A percentile compares a stretch with the other conserved stretches of the same genome.
Evolutionary conservation across 2,329 filamentous ascomycete genomes (phyloP).

Genomic region (Penicillium verrucosum): DNA sequence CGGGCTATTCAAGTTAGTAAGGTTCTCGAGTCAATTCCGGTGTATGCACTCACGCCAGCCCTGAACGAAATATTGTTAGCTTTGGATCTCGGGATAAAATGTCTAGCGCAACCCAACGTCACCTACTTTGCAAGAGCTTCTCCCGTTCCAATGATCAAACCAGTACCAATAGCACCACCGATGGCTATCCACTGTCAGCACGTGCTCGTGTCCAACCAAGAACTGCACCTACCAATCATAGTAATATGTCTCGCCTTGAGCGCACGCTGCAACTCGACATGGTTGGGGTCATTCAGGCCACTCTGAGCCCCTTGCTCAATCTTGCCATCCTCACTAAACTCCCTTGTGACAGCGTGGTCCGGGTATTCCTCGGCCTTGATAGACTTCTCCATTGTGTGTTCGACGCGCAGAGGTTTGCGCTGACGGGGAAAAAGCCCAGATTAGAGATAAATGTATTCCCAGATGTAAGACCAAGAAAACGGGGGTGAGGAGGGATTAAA

Average conservation of each 20-base stretch:
- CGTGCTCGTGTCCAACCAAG: neutral
- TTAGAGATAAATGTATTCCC: neutral
- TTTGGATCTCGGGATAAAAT: neutral
- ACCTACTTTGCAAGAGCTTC: constrained; percentile 38
- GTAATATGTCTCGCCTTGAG: constrained; percentile 42
- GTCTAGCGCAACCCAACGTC: neutral
- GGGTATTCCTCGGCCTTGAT: constrained; percentile 16
- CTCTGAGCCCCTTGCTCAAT: constrained; percentile 20
- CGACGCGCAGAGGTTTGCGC: neutral
- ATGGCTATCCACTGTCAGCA: constrained; percentile 31
- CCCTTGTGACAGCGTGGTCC: constrained; percentile 18
- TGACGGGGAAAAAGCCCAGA: neutral
- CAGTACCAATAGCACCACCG: constrained; percentile 44
- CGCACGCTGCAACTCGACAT: constrained; percentile 41
- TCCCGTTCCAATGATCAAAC: constrained; percentile 43
- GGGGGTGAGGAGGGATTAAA: neutral
- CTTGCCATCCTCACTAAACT: constrained; percentile 17
- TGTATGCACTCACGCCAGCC: constrained; percentile 34
- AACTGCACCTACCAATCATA: constrained; percentile 38
- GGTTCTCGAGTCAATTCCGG: too few species aligned
- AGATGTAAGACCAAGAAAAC: neutral
- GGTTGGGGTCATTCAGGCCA: constrained; percentile 24
- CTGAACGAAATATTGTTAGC: constrained; percentile 23
- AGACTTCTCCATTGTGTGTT: constrained; percentile 11
- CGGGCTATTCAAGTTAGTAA: constrained; percentile 30